A percentile compares a stretch with the other conserved stretches of the same genome.
Evolutionary conservation across 257 asterid species (phyloP).

Genomic region (Misopates orontium): DNA sequence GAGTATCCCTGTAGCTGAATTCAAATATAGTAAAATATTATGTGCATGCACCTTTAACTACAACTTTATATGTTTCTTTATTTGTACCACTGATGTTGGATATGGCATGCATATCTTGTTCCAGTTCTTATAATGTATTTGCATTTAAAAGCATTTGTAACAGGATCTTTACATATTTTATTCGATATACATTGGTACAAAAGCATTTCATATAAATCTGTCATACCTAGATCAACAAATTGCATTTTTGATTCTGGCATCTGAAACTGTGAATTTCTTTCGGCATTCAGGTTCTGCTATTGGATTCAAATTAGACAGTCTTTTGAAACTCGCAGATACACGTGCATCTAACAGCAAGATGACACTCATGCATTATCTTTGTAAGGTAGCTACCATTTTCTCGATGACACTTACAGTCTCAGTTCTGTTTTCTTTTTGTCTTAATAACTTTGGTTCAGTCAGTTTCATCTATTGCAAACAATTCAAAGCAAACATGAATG

Average conservation of each 20-base stretch:
- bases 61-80: not conserved
- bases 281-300: conserved; percentile 75
- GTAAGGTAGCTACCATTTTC: conserved; percentile 69
- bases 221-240: conserved; percentile 7
- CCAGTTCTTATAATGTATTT: not conserved
- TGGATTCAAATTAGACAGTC: conserved; percentile 99
- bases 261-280: conserved; percentile 23
- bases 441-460: conserved; percentile 4
- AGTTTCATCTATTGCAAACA: conserved; percentile 9
- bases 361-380: conserved; percentile 99
- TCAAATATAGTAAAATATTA: not conserved
- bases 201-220: conserved; percentile 11
- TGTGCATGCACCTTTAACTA: conserved; percentile 9
- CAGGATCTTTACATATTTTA: conserved; percentile 5
- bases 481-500: conserved; percentile 3
- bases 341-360: conserved; percentile 92
- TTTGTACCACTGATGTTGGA: not conserved
- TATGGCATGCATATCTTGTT: conserved; percentile 1
- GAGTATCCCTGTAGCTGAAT: not conserved
- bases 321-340: conserved; percentile 90
- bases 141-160: conserved; percentile 15
- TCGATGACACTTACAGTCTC: conserved; percentile 13
- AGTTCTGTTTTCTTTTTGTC: conserved; percentile 10
- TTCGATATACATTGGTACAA: not conserved
- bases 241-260: conserved; percentile 23